A percentile compares a stretch with the other conserved stretches of the same genome.
Conservation (phyloP, 2,329 filamentous ascomycete genomes). For the Aspergillus pseudoterreus region DNA sequence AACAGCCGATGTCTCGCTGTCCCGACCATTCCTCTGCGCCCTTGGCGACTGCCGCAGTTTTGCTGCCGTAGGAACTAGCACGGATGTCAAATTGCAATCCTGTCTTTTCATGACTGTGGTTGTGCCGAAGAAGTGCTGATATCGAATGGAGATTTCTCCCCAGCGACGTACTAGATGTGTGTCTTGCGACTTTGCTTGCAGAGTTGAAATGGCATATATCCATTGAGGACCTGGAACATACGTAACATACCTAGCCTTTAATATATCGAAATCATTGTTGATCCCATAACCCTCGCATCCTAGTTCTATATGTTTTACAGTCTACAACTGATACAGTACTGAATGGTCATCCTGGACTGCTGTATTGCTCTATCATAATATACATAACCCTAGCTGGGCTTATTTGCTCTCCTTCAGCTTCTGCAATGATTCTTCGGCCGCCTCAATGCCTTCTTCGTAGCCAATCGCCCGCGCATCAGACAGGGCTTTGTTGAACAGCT, state of each 20-base stretch:
- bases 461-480: constrained; percentile 51
- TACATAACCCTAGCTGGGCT: neutral
- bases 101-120: constrained; percentile 75
- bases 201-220: constrained; percentile 37
- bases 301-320: too few species aligned
- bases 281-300: too few species aligned
- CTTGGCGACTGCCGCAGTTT: too few species aligned
- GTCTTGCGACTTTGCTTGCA: constrained; percentile 25
- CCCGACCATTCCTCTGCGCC: neutral
- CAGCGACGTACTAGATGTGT: constrained; percentile 45
- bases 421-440: constrained; percentile 28
- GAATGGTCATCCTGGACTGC: neutral
- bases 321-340: neutral
- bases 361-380: neutral
- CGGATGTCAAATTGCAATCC: constrained; percentile 99
- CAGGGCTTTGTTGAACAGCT: constrained; percentile 66
- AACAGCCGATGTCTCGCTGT: neutral
- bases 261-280: too few species aligned
- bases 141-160: constrained; percentile 42
- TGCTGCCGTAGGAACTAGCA: constrained; percentile 54
- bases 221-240: constrained; percentile 45
- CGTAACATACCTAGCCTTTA: too few species aligned
- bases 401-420: constrained; percentile 22
- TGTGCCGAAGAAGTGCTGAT: constrained; percentile 99
- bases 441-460: constrained; percentile 30